A percentile compares a stretch with the other conserved stretches of the same genome.
Evolutionary conservation across 1,284 basidiomycete genomes (phyloP).

Genomic region (Waitea zeae): DNA sequence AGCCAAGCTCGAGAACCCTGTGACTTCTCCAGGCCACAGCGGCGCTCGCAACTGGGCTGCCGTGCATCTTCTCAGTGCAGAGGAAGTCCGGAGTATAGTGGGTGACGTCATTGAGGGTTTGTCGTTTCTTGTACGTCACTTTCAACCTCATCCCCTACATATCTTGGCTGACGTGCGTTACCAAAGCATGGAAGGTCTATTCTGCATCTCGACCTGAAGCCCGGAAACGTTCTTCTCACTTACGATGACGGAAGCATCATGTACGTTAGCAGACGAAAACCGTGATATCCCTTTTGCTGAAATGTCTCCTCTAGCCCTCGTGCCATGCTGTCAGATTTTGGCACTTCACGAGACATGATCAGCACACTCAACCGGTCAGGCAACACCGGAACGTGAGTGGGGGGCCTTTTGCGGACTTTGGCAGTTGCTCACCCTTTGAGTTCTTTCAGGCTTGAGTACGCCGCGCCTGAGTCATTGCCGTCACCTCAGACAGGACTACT

Average conservation of each 20-base stretch:
- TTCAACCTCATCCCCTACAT: not conserved
- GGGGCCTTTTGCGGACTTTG: conserved; percentile 7
- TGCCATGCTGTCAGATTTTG: conserved; percentile 89
- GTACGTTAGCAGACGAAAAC: conserved; percentile 18
- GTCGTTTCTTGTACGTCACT: conserved; percentile 51
- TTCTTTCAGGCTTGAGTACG: conserved; percentile 59
- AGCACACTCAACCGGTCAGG: conserved; percentile 59
- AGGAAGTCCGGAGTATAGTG: conserved; percentile 66
- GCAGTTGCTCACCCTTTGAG: conserved; percentile 3
- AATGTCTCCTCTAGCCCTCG: conserved; percentile 30
- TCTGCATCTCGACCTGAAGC: conserved; percentile 83
- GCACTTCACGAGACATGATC: conserved; percentile 82
- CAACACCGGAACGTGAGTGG: conserved; percentile 82
- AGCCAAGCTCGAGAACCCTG: too few species aligned
- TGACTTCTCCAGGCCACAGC: conserved; percentile 39
- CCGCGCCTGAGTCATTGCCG: conserved; percentile 75
- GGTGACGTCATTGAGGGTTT: conserved; percentile 65
- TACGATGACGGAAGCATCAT: conserved; percentile 82
- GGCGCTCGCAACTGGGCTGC: conserved; percentile 32
- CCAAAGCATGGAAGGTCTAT: conserved; percentile 72
- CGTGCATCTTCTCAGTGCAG: conserved; percentile 64
- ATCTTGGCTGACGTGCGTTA: not conserved
- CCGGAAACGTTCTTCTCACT: conserved; percentile 82
- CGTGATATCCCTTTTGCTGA: conserved; percentile 1
- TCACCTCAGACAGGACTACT: conserved; percentile 48